These are phyloP conservation scores for Drosera spatulata DNA, from an alignment of 179 eudicot genomes.

Conservation along the genomic window DNA sequence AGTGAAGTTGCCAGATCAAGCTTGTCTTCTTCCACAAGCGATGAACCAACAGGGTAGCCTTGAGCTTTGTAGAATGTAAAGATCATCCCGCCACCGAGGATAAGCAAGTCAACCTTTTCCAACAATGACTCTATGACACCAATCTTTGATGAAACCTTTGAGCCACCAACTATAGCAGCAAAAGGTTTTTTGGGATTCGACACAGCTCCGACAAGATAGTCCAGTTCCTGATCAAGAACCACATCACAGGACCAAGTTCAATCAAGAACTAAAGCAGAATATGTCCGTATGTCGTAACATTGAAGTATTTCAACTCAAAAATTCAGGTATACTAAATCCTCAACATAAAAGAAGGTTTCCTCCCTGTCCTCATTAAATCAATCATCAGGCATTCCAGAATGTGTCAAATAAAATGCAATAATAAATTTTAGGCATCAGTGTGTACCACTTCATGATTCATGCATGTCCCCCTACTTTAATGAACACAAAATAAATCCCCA, in stretches of 20 bases:
- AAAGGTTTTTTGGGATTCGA: slow-evolving; percentile 80
- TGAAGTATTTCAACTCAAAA: no score
- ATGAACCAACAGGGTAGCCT: slow-evolving; percentile 63
- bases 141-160: slow-evolving; percentile 83
- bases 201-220: slow-evolving; percentile 87
- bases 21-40: slow-evolving; percentile 77
- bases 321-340: no score
- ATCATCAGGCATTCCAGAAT: no score
- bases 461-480: no score
- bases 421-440: no score
- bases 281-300: neutral
- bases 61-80: slow-evolving; percentile 84
- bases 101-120: slow-evolving; percentile 48
- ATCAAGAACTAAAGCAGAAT: no score
- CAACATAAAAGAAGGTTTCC: no score
- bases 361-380: no score
- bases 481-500: no score
- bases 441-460: no score
- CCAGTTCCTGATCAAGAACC: slow-evolving; percentile 43
- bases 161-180: slow-evolving; percentile 93
- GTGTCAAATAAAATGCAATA: no score
- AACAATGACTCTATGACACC: slow-evolving; percentile 76
- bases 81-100: slow-evolving; percentile 80
- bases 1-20: slow-evolving; percentile 64
- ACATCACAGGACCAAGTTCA: no score